phyloP scores from a whole-genome alignment of 345 rosid genomes.

The Corymbia maculata region DNA sequence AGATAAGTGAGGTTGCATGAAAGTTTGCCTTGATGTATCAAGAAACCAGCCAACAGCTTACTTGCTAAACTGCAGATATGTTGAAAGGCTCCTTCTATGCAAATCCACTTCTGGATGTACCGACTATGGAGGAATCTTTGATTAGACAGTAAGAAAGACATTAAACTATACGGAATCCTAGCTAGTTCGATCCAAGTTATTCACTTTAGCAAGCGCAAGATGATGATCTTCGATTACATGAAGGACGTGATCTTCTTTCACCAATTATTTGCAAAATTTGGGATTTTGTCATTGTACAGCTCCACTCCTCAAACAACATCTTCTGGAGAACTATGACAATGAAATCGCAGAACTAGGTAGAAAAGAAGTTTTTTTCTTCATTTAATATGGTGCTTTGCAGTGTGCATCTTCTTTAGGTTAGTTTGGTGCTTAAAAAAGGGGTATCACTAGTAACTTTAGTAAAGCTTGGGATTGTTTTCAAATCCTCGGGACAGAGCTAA shows the following conservation, averaged over 20 bases:
- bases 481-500: neutral
- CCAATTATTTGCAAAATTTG: neutral
- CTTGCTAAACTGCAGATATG: constrained; percentile 38
- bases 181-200: neutral
- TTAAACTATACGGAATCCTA: neutral
- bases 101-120: constrained; percentile 68
- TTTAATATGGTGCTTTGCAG: neutral
- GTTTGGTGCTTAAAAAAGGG: neutral
- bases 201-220: neutral
- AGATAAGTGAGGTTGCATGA: neutral
- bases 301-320: neutral
- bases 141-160: constrained; percentile 36
- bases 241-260: neutral
- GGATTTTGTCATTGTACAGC: neutral
- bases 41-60: neutral
- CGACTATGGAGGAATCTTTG: constrained; percentile 42
- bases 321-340: neutral
- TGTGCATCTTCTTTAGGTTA: neutral
- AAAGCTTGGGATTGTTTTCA: neutral
- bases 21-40: neutral
- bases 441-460: neutral
- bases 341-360: neutral
- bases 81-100: constrained; percentile 89
- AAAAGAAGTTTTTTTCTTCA: neutral
- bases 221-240: neutral